Conservation (phyloP, 1,284 basidiomycete species). For the Chalciporus piperatoides region DNA sequence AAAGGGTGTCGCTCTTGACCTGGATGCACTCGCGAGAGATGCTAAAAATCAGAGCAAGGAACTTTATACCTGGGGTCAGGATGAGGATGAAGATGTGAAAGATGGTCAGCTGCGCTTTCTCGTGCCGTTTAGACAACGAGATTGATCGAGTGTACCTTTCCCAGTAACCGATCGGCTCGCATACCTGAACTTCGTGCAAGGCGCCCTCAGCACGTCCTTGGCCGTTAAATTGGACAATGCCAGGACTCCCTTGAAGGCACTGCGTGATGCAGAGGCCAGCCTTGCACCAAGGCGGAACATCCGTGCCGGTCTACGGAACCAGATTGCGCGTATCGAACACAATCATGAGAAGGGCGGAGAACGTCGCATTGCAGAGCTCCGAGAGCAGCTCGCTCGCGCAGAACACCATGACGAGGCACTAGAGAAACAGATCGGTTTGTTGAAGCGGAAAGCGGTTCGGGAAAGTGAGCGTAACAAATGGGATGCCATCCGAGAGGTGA, state of each 20-base stretch:
- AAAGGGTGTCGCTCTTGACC: constrained; percentile 72
- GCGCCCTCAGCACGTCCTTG: constrained; percentile 58
- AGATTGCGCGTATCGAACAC: constrained; percentile 63
- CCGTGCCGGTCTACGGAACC: constrained; percentile 52
- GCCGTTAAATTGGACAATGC: constrained; percentile 58
- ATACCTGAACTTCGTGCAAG: constrained; percentile 72
- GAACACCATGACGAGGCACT: constrained; percentile 58
- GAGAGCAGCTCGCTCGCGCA: constrained; percentile 57
- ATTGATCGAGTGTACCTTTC: constrained; percentile 10
- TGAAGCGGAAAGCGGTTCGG: constrained; percentile 68
- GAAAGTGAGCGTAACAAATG: constrained; percentile 73
- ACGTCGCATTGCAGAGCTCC: constrained; percentile 60
- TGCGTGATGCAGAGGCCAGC: constrained; percentile 64
- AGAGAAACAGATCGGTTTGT: constrained; percentile 64
- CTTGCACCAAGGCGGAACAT: constrained; percentile 58
- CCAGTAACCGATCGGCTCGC: constrained; percentile 74
- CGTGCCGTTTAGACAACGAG: constrained; percentile 1
- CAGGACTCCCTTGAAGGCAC: constrained; percentile 60
- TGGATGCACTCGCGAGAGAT: constrained; percentile 61
- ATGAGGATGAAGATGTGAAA: constrained; percentile 63
- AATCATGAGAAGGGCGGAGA: constrained; percentile 58
- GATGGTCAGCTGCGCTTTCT: constrained; percentile 51
- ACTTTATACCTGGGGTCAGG: constrained; percentile 75
- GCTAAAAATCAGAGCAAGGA: constrained; percentile 73
- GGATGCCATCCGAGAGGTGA: constrained; percentile 73